Base-by-base conservation (phyloP, 2,329 filamentous ascomycete genomes). In the Didymella pomorum region DNA sequence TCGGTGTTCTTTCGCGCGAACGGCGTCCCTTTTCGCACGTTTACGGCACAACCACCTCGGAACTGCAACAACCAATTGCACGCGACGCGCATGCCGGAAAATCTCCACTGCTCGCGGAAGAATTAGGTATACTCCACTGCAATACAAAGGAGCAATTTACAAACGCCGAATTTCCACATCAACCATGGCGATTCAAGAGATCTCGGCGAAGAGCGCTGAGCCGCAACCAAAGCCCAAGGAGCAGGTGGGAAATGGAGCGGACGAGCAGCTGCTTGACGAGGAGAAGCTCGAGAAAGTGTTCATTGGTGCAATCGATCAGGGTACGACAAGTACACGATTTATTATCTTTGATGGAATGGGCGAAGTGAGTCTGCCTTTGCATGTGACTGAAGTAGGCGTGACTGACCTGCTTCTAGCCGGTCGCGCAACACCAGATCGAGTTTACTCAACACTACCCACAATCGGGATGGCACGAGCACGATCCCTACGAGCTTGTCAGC, bases 401-500 rank as follows among this genome's bases (percentile, higher is more conserved):
- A 48, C 57, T 60, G 43, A 60, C 50, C 47, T 48, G 33, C 42
- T 21, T 29, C 20, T 23, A 90, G 58, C 90, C 91, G 4, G 85
- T 95, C 43, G 92, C 90, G 35, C 89, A 87, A 67, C 92, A 96
- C 75, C 93, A 96, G 79, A 87, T 93, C 65, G 92, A 96, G 75
- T 93, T 96, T 72, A 86, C 87, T 65, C 93, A 96, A 74, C 86
- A 89, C 58, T 94, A 96, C 76, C 91, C 92, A 16, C 83, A 93
- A 61, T 89, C 93, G 64, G 93, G 93, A 77, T 96, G 91, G 92
- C 91, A 96, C 76, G 93, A 97, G 76, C 92, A 96, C 73, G 89
- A 96, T 70, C 91, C 93, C 4, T 79, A 86, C 49, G 91, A 92
- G 71, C 86, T 97, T 52, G 82, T 96, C 44, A 79, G 82, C 52